phyloP scores from a whole-genome alignment of 1,284 basidiomycete genomes.

The Entoloma clypeatum region DNA sequence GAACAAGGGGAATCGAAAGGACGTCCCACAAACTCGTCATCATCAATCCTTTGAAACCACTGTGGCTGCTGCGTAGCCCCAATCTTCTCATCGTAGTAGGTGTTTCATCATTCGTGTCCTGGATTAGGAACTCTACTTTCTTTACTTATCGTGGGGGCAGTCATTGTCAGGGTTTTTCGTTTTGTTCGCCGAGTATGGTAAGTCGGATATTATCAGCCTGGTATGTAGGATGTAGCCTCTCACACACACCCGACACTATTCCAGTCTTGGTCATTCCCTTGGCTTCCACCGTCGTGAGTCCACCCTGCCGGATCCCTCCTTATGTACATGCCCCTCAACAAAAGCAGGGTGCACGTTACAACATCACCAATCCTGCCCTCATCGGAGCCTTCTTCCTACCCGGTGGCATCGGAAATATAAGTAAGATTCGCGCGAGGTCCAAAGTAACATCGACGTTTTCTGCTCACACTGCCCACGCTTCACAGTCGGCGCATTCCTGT shows the following conservation, averaged over 20 bases:
- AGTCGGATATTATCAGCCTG: neutral
- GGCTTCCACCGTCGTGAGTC: slow-evolving; percentile 21
- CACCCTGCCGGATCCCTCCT: neutral
- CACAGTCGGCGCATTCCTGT: slow-evolving; percentile 31
- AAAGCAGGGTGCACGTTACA: slow-evolving; percentile 15
- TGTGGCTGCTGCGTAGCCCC: slow-evolving; percentile 30
- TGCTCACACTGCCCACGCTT: neutral
- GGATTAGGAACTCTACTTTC: no score
- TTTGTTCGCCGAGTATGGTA: slow-evolving; percentile 17
- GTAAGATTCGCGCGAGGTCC: slow-evolving; percentile 19
- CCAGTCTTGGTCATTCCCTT: slow-evolving; percentile 21
- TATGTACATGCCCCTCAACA: neutral
- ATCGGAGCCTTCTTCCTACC: slow-evolving; percentile 37
- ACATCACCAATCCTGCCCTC: slow-evolving; percentile 31
- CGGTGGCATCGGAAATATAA: slow-evolving; percentile 33
- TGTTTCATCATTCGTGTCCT: slow-evolving; percentile 2
- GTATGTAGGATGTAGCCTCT: neutral
- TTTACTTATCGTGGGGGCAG: slow-evolving; percentile 3
- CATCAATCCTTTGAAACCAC: slow-evolving; percentile 30
- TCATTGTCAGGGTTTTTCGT: slow-evolving; percentile 13
- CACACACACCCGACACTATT: neutral
- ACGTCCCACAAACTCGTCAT: slow-evolving; percentile 20
- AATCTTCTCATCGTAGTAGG: slow-evolving; percentile 31
- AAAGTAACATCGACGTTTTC: no score
- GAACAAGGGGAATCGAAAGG: slow-evolving; percentile 29